Base-by-base conservation (phyloP, 2,329 filamentous ascomycete genomes). In the Zasmidium citrigriseum region DNA sequence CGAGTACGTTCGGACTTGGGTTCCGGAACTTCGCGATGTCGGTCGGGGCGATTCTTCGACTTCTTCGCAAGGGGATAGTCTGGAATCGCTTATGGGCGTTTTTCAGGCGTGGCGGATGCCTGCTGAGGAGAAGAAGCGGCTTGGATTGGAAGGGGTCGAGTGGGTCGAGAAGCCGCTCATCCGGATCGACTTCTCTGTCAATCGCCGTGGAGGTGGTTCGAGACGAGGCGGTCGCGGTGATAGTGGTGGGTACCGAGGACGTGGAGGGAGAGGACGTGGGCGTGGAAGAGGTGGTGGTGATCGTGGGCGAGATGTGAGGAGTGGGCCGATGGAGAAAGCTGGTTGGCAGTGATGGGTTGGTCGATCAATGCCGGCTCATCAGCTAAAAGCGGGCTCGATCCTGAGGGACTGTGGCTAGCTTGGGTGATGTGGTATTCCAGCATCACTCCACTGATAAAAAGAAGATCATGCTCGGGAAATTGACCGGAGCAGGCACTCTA, bases 41-140 rank as follows among this genome's bases (percentile, higher is more conserved):
- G 75, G 70, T 2, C 54, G 59, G 25, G 3, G 18, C 11, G 49
- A 20, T 29, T 20, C n/a, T 24, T 11, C 21, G 16, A 11, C 21
- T 18, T 4, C 21, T 49, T 4, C 21, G n/a, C 16, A 23, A 4
- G 25, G 41, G 22, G 53, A 46, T 49, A 67, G 57, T 46, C 57
- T 49, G 10, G 74, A 80, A 58, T 71, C 72, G 38, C 54, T 81
- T 58, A 79, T 80, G 76, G 77, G 89, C 45, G 75, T 91, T 1
- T 92, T 90, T 67, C 90, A 93, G 68, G 79, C 84, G 0, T 91
- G 87, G 82, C 88, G 86, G 4, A 79, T 90, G 0, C 77, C 80
- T 0, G 76, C 79, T 1, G 82, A 83, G 25, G 83, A 86, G 55
- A 83, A 87, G 67, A 77, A 82, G 46, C 77, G 78, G 7, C 67